Evolutionary conservation across 2,329 filamentous ascomycete species (phyloP).

Genomic region (Anthostomella pinea): DNA sequence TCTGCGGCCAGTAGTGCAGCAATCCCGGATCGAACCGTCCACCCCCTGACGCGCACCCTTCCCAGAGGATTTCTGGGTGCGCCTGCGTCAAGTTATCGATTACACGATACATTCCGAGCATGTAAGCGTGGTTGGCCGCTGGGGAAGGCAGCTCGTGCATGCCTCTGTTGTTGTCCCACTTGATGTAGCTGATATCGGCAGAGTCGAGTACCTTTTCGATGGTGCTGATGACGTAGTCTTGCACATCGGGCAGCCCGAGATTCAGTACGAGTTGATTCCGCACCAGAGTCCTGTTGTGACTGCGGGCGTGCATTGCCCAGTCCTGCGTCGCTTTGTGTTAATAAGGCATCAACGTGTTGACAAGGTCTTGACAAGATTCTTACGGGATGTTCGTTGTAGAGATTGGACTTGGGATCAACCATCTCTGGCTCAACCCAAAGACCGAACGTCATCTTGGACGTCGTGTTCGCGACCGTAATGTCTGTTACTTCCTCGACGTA

Average conservation of each 20-base stretch:
- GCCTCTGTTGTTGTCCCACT: conserved; percentile 67
- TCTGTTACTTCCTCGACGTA: conserved; percentile 51
- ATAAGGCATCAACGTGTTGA: too few species aligned
- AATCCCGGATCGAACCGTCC: conserved; percentile 63
- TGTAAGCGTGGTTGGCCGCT: conserved; percentile 55
- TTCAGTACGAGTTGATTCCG: conserved; percentile 62
- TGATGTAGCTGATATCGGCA: conserved; percentile 57
- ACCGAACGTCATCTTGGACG: conserved; percentile 54
- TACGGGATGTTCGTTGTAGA: conserved; percentile 62
- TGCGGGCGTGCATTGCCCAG: conserved; percentile 58
- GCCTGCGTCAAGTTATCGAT: conserved; percentile 56
- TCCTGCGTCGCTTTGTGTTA: too few species aligned
- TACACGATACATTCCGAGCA: conserved; percentile 61
- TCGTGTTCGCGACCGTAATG: conserved; percentile 45
- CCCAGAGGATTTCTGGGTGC: conserved; percentile 62
- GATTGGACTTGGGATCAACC: conserved; percentile 60
- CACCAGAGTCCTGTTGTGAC: conserved; percentile 53
- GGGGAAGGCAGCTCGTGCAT: conserved; percentile 59
- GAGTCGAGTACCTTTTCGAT: conserved; percentile 53
- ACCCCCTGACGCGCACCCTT: conserved; percentile 64
- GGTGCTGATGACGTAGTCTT: conserved; percentile 58
- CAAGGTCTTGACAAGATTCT: too few species aligned
- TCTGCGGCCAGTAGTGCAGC: conserved; percentile 62
- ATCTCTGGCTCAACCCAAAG: conserved; percentile 69
- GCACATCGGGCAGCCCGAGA: conserved; percentile 57